Base-by-base conservation (phyloP, 306 rosid genomes). In the Rosa multiflora region DNA sequence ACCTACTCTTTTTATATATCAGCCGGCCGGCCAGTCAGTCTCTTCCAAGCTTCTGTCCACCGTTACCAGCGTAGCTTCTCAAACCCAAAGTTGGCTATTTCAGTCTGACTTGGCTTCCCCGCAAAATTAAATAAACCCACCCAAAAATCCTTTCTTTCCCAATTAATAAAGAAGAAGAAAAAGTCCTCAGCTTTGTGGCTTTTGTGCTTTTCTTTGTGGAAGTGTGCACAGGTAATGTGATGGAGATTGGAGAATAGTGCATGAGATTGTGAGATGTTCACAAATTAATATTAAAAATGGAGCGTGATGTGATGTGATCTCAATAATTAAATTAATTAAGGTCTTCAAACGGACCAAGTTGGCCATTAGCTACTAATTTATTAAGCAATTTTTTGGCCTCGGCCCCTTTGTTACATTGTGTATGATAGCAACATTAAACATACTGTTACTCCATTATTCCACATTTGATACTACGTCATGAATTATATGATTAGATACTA, bases 61-160 rank as follows among this genome's bases (percentile, higher is more conserved):
- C 43, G 43, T 8, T 23, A 23, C 26, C 14, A 10, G 21, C 51
- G 40, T 77, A 48, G 72, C 21, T 79, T 72, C 72, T 42, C 12
- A 59, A 32, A 71, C 71, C 80, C 71, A 42, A 61, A 63, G 68
- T 49, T 58, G 49, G 53, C 76, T 69, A 77, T 81, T 79, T 62
- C 39, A 80, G 81, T 91, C 84, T 84, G 91, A 86, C 91, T 86
- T 86, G 88, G 82, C 90, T 82, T 87, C 82, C 74, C 72, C 12
- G 44, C 12, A 46, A 47, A 53, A 13, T 43, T 53, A 11, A 55
- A 18, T 49, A 40, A 18, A 48, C 75, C 61, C 66, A 44, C 64
- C 63, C 64, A 52, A 14, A 18, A 6, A 40, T 17, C 13, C 18
- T 15, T 2, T 75, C 1, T 35, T 37, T 44, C 42, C 53, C 6